Percentiles rank a stretch among this genome's conserved stretches.
Conservation (phyloP, 805 yeast species). For the Pichia nanzhaoensis region DNA sequence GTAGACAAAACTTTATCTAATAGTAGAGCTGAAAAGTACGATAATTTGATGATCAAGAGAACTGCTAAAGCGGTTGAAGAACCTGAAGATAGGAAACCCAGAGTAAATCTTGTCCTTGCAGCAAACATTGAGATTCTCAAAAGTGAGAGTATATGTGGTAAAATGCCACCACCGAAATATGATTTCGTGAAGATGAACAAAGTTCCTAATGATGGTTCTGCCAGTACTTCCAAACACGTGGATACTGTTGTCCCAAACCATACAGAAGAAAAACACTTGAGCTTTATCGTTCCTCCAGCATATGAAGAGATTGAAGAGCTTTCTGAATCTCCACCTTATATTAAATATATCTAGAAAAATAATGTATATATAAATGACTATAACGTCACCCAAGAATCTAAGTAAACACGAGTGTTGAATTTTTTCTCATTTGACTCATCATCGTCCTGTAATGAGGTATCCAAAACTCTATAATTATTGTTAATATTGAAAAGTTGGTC, state of each 20-base stretch:
- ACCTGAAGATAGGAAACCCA: constrained; percentile 5
- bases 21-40: constrained; percentile 11
- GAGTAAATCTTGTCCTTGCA: constrained; percentile 23
- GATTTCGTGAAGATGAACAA: background rate
- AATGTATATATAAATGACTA: constrained; percentile 4
- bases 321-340: constrained; percentile 9
- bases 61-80: constrained; percentile 21
- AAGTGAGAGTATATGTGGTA: constrained; percentile 18
- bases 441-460: constrained; percentile 15
- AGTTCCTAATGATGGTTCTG: no score
- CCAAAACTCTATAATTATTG: constrained; percentile 29
- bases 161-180: constrained; percentile 19
- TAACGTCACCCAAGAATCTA: constrained; percentile 29
- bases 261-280: background rate
- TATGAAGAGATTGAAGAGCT: constrained; percentile 13
- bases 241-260: no score
- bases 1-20: constrained; percentile 7
- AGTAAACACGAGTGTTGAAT: constrained; percentile 13
- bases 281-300: constrained; percentile 12
- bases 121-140: constrained; percentile 17
- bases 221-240: no score
- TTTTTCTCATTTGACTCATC: constrained; percentile 12
- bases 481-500: constrained; percentile 25
- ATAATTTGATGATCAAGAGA: constrained; percentile 18
- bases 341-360: background rate